Conservation (phyloP, 2,329 filamentous ascomycete genomes). For the Phialophora tarda region DNA sequence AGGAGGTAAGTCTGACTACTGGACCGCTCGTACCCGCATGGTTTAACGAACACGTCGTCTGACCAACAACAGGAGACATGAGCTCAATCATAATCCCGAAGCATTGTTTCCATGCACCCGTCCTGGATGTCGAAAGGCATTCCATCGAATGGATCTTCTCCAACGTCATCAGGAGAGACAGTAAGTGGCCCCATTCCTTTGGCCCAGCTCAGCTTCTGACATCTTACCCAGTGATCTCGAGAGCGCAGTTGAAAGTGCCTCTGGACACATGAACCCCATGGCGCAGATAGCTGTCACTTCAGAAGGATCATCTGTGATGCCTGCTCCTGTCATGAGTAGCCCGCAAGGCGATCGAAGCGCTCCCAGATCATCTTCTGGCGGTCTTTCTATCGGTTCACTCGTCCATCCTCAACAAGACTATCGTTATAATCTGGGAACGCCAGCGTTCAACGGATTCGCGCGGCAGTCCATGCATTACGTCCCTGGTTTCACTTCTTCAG, state of each 20-base stretch:
- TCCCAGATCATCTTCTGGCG: slow-evolving; percentile 36
- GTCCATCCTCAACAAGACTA: slow-evolving; percentile 39
- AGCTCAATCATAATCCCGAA: slow-evolving; percentile 58
- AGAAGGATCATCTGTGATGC: slow-evolving; percentile 36
- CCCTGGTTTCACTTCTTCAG: slow-evolving; percentile 34
- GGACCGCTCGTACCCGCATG: slow-evolving; percentile 14
- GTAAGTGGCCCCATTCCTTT: slow-evolving; percentile 44
- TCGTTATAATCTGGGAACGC: slow-evolving; percentile 34
- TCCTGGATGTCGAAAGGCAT: slow-evolving; percentile 54
- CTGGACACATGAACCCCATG: slow-evolving; percentile 29
- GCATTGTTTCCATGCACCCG: slow-evolving; percentile 52
- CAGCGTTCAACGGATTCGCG: slow-evolving; percentile 32
- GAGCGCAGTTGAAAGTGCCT: slow-evolving; percentile 24
- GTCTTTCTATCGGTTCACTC: slow-evolving; percentile 40
- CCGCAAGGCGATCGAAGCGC: slow-evolving; percentile 34
- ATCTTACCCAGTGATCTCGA: slow-evolving; percentile 33
- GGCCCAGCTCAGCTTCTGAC: slow-evolving; percentile 17
- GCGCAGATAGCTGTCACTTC: slow-evolving; percentile 31
- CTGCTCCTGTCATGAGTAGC: slow-evolving; percentile 35
- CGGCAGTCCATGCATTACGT: slow-evolving; percentile 33
- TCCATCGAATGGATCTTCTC: slow-evolving; percentile 55
- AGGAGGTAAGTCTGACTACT: slow-evolving; percentile 42
- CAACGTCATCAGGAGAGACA: slow-evolving; percentile 58
- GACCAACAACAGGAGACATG: slow-evolving; percentile 50
- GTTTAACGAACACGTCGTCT: slow-evolving; percentile 8